A percentile compares a stretch with the other conserved stretches of the same genome.
Evolutionary conservation across 192 early-diverging fungal species (phyloP).

Genomic region (Mortierella claussenii): DNA sequence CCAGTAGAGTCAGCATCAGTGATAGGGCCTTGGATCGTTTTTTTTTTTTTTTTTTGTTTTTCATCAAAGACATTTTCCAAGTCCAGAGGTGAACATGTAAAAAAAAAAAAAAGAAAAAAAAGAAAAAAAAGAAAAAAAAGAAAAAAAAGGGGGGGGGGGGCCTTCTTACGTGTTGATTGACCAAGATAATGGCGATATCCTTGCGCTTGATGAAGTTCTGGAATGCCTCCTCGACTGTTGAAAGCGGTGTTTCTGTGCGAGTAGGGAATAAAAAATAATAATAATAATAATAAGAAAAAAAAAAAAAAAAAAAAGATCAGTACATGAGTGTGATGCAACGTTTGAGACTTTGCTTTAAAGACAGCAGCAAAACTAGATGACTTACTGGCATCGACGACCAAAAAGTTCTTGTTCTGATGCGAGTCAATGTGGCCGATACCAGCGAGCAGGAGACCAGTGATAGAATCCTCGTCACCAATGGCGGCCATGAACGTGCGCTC

Average conservation of each 20-base stretch:
- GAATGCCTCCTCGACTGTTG: constrained; percentile 83
- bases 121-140: not conserved
- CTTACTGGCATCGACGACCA: constrained; percentile 94
- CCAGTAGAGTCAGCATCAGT: not conserved
- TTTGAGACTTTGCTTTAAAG: not conserved
- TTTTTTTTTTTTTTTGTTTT: constrained; percentile 3
- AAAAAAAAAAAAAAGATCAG: too few species aligned
- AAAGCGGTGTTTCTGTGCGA: constrained; percentile 73
- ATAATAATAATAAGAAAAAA: constrained; percentile 4
- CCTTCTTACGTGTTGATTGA: constrained; percentile 90
- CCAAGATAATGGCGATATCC: constrained; percentile 98
- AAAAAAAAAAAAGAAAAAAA: not conserved
- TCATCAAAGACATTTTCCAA: too few species aligned
- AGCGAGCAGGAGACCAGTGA: constrained; percentile 97
- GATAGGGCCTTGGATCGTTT: too few species aligned
- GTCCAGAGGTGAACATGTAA: not conserved
- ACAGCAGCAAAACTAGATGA: not conserved
- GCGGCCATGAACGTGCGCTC: constrained; percentile 72
- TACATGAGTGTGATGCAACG: too few species aligned
- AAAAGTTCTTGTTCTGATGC: constrained; percentile 94
- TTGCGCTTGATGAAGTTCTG: constrained; percentile 88
- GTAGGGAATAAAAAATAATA: not conserved
- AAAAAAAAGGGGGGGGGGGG: too few species aligned
- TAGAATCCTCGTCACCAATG: constrained; percentile 84
- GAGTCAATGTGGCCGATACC: constrained; percentile 96